Evolutionary conservation across 2,329 filamentous ascomycete genomes (phyloP).

Genomic region (Calonectria henricotiae): DNA sequence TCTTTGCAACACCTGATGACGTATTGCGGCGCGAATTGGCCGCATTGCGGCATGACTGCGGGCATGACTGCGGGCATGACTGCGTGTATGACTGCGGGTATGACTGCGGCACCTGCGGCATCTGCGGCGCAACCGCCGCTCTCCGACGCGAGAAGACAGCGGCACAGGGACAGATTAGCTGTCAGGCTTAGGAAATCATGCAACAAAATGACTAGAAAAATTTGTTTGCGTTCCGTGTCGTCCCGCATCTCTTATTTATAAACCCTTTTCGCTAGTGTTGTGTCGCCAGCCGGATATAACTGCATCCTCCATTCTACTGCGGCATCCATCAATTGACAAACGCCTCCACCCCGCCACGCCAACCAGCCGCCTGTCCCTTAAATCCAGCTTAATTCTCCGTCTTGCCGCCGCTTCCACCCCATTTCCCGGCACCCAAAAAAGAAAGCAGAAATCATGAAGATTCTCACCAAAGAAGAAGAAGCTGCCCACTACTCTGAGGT

Average conservation of each 20-base stretch:
- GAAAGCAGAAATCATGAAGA: constrained; percentile 79
- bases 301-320: not conserved
- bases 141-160: constrained; percentile 9
- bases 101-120: constrained; percentile 1
- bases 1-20: not conserved
- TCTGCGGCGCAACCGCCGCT: constrained; percentile 22
- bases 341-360: not conserved
- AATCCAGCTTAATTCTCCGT: not conserved
- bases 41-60: constrained; percentile 10
- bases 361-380: not conserved
- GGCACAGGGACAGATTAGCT: constrained; percentile 7
- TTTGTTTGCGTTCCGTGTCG: constrained; percentile 9
- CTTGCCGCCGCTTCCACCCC: not conserved
- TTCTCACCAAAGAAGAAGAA: constrained; percentile 96
- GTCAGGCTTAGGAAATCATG: constrained; percentile 20
- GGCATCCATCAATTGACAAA: constrained; percentile 2
- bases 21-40: constrained; percentile 1
- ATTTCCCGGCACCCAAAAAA: not conserved
- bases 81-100: not conserved
- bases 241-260: constrained; percentile 20
- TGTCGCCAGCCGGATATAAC: not conserved
- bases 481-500: constrained; percentile 86
- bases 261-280: constrained; percentile 6
- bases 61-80: not conserved
- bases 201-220: constrained; percentile 21